Percentiles rank a stretch among this genome's conserved stretches.
phyloP scores from a whole-genome alignment of 371 early-diverging fungal species.

The Mortierella sp. region DNA sequence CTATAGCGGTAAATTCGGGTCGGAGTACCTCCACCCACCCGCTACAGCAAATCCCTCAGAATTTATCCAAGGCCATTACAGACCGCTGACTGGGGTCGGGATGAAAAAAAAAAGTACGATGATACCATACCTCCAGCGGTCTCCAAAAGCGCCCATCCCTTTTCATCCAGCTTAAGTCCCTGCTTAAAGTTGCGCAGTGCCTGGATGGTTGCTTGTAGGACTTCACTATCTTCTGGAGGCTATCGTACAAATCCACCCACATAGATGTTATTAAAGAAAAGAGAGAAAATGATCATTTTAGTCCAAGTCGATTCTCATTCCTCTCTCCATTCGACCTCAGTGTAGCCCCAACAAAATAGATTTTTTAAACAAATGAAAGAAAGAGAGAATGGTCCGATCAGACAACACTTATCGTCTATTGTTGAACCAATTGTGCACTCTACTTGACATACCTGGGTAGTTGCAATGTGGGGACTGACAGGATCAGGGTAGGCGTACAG shows the following conservation, averaged over 20 bases:
- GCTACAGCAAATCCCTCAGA: too few relatives aligned
- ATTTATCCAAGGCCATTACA: too few relatives aligned
- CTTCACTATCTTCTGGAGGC: conserved; percentile 60
- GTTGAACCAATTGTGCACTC: too few relatives aligned
- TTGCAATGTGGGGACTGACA: conserved; percentile 55
- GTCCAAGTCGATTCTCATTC: too few relatives aligned
- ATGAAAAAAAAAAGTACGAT: background rate
- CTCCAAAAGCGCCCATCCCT: conserved; percentile 67
- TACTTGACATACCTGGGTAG: too few relatives aligned
- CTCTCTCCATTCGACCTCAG: too few relatives aligned
- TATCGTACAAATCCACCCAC: conserved; percentile 12
- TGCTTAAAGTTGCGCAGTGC: conserved; percentile 50
- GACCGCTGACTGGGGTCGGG: too few relatives aligned
- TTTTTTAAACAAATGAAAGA: too few relatives aligned
- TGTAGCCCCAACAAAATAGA: too few relatives aligned
- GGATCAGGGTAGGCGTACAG: conserved; percentile 80
- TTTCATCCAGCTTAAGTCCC: conserved; percentile 45
- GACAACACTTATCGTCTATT: too few relatives aligned
- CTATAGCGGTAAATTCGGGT: too few relatives aligned
- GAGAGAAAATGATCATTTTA: background rate
- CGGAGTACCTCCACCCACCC: background rate
- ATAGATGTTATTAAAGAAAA: background rate
- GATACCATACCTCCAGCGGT: conserved; percentile 69
- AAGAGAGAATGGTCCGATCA: too few relatives aligned
- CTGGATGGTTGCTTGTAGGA: conserved; percentile 59